Base-by-base conservation (phyloP, 345 rosid species). In the Ceriops tagal region DNA sequence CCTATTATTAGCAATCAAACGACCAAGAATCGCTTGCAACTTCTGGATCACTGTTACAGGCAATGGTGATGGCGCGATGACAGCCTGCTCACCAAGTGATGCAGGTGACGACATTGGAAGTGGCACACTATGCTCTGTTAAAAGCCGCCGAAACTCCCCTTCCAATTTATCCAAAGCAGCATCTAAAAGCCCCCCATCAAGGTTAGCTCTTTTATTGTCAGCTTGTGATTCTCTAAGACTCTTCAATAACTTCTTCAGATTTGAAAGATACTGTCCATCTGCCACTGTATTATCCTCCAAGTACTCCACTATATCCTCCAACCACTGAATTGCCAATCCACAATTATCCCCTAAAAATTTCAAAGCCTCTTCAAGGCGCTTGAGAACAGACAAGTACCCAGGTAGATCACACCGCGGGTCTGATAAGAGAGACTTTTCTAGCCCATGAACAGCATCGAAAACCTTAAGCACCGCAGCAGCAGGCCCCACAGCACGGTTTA, bases 391-490 rank as follows among this genome's bases (percentile, higher is more conserved):
- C 66, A 92, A 80, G 73, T 90, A 92, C 63, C 93, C 92, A 0
- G 97, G 84, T 5, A 95, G 87, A 75, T 95, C 96, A 52, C 79
- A 84, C 68, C 82, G 78, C 1, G 98, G 98, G 72, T 95, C 98
- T 1, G 99, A 92, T 35, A 95, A 73, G 35, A 95, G 76, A 8
- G 95, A 90, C 77, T 87, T 90, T 79, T 95, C 99, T 24, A 95
- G 86, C 26, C 99, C 99, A 65, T 95, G 97, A 30, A 95, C 98
- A 0, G 97, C 98, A 80, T 92, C 98, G 60, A 95, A 95, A 37
- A 95, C 99, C 91, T 92, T 95, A 49, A 95, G 99, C 66, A 95
- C 99, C 0, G 99, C 97, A 0, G 99, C 98, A 20, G 99, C 99
- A 58, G 99, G 99, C 53, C 96, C 98, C 47, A 95, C 98, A 8